Base-by-base conservation (phyloP, 108 stramenopile genomes). In the Cyclotella cryptica region DNA sequence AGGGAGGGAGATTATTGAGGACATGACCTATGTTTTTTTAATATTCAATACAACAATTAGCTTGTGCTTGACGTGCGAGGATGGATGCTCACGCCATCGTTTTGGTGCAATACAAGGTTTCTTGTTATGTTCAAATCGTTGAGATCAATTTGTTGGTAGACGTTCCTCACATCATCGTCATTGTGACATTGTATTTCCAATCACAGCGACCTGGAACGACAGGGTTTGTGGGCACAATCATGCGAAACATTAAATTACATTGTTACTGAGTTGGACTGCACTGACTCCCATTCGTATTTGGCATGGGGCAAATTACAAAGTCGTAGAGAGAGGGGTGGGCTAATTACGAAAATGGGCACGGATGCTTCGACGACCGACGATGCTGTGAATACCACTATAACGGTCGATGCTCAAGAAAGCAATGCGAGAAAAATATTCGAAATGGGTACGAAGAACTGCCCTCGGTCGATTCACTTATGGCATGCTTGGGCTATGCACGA, bases 401-500 rank as follows among this genome's bases (percentile, higher is more conserved):
- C 55, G 24, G 8, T 24, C 11, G 13, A 55, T 24, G 6, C 7
- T 65, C 45, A 24, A 21, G 28, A 46, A 26, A 45, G 80, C 41
- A 75, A 59, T 35, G 89, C 88, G 17, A 66, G 88, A 12, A 17
- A 71, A 24, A 90, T 89, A 21, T 95, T 92, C 76, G 76, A 70
- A 40, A 67, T 35, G 6, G 94, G 94, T 3, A 89, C 87, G 0
- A 11, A 45, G 8, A 51, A 79, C 15, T 95, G 94, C 61, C 94
- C 94, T 1, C 24, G 74, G 0, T 87, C 79, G 41, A 75, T 93
- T 15, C 89, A 92, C 75, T 71, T 95, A 13, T 89, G 86, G 83
- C 94, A 95, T 62, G 91, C 79, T 15, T 95, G 90, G 90, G 94
- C 92, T 17, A 81, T 89, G 59, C 90, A 92, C 64, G 92, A 93